Conservation (phyloP, 805 yeast species). For the Saturnispora besseyi region DNA sequence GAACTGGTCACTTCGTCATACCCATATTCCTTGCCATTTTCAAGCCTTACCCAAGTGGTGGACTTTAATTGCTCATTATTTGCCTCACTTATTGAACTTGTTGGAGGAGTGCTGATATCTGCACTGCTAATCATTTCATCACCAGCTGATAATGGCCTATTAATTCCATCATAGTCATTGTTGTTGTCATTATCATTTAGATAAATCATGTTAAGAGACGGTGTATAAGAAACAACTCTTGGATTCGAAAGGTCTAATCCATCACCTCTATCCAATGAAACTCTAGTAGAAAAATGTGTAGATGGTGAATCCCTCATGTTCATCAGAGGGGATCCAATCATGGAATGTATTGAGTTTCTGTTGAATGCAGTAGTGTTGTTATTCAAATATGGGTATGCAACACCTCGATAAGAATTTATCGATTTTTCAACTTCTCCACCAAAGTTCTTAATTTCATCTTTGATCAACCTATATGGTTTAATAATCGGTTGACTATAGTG, state of each 20-base stretch:
- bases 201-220: background rate
- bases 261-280: background rate
- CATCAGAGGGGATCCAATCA: background rate
- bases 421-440: conserved; percentile 13
- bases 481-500: conserved; percentile 22
- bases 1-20: background rate
- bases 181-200: background rate
- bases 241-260: background rate
- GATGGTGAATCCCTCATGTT: background rate
- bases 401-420: conserved; percentile 1
- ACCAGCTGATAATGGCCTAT: background rate
- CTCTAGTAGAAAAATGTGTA: background rate
- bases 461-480: conserved; percentile 26
- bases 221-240: background rate
- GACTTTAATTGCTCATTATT: background rate
- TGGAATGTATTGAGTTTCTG: background rate
- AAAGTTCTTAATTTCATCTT: conserved; percentile 7
- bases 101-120: background rate
- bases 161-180: background rate
- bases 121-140: background rate
- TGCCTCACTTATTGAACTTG: background rate
- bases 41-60: conserved; percentile 2
- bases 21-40: conserved; percentile 4
- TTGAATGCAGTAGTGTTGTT: background rate
- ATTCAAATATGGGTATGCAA: background rate